Evolutionary conservation across 179 eudicot species (phyloP).

Genomic region (Amaranthus tricolor): DNA sequence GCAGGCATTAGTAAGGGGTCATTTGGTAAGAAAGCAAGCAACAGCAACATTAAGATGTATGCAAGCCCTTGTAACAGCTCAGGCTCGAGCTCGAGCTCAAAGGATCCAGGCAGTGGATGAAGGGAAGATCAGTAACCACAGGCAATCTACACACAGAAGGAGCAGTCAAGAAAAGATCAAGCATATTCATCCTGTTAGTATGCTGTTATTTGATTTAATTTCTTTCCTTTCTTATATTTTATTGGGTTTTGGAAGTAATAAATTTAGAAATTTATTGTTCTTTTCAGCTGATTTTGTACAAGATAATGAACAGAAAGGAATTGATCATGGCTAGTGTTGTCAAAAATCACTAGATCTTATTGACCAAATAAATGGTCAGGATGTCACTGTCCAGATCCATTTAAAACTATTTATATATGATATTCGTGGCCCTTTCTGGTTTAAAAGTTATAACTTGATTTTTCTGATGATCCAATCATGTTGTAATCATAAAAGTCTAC

Average conservation of each 20-base stretch:
- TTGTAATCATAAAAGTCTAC: too few species aligned
- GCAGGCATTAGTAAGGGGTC: slow-evolving; percentile 91
- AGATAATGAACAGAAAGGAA: background rate
- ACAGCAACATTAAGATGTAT: slow-evolving; percentile 81
- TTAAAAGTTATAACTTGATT: background rate
- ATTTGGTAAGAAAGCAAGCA: slow-evolving; percentile 82
- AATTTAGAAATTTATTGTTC: too few species aligned
- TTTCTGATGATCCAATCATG: too few species aligned
- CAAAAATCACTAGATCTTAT: background rate
- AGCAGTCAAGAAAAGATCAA: slow-evolving; percentile 42
- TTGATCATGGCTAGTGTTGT: background rate
- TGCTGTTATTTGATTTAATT: background rate
- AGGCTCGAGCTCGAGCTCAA: slow-evolving; percentile 82
- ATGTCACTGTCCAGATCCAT: background rate
- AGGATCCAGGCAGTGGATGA: slow-evolving; percentile 53
- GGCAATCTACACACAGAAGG: slow-evolving; percentile 48
- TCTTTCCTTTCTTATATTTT: too few species aligned
- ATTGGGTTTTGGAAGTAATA: background rate
- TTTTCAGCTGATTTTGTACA: too few species aligned
- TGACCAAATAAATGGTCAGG: background rate
- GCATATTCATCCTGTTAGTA: slow-evolving; percentile 53
- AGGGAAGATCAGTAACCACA: slow-evolving; percentile 28
- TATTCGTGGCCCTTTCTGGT: background rate
- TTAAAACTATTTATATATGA: background rate
- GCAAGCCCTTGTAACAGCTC: slow-evolving; percentile 79